phyloP scores from a whole-genome alignment of 2,329 filamentous ascomycete species.

The Phaeosphaeria sp. region DNA sequence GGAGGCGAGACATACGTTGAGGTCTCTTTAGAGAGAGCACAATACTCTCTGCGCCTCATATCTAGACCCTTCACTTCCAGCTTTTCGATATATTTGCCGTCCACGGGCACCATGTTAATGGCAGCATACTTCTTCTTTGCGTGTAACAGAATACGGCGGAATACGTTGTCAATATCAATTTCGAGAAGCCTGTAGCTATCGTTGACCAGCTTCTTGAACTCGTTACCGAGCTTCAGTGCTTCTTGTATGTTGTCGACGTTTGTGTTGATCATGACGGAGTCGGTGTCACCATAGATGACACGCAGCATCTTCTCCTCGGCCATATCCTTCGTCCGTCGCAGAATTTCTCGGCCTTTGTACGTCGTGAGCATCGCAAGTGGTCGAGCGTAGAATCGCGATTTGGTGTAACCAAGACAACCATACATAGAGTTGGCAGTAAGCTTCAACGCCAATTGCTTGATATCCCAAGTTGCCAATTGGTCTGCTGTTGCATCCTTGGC shows the following conservation, averaged over 20 bases:
- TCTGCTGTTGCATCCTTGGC: conserved; percentile 84
- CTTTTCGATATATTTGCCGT: conserved; percentile 90
- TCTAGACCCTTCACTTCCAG: conserved; percentile 98
- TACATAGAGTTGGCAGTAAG: conserved; percentile 99
- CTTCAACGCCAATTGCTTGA: conserved; percentile 95
- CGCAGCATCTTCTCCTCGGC: conserved; percentile 89
- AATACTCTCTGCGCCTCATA: conserved; percentile 98
- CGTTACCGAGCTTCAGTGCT: conserved; percentile 86
- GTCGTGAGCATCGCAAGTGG: conserved; percentile 95
- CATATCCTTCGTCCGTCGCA: conserved; percentile 92
- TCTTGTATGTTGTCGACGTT: conserved; percentile 93
- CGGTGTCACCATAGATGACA: conserved; percentile 98
- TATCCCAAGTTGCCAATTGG: conserved; percentile 93
- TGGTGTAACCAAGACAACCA: conserved; percentile 94
- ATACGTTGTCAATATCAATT: conserved; percentile 98
- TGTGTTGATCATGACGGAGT: conserved; percentile 99
- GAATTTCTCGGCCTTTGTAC: conserved; percentile 96
- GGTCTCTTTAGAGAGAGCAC: conserved; percentile 91
- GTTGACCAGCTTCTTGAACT: conserved; percentile 96
- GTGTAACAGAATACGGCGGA: conserved; percentile 89
- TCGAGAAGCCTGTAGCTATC: conserved; percentile 90
- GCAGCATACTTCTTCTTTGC: conserved; percentile 99
- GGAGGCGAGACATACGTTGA: conserved; percentile 63
- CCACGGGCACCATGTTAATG: conserved; percentile 87
- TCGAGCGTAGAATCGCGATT: conserved; percentile 95